Percentiles rank a stretch among this genome's conserved stretches.
Conservation (phyloP, 768 basidiomycete genomes). For the Gloeostereum incarnatum region DNA sequence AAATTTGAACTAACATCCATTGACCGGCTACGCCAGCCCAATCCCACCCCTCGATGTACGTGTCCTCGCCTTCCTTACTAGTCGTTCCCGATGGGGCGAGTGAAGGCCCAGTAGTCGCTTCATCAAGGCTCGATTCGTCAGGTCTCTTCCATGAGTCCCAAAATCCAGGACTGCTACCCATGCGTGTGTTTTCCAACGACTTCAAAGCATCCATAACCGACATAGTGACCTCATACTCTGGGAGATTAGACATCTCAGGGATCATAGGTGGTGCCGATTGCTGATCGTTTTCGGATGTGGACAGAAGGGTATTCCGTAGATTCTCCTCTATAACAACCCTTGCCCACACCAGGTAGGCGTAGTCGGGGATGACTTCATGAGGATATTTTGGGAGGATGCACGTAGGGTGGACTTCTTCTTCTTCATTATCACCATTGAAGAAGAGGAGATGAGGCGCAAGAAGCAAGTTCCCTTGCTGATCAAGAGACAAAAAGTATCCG, state of each 20-base stretch:
- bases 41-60: constrained; percentile 21
- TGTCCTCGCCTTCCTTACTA: neutral
- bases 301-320: constrained; percentile 20
- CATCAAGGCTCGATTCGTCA: neutral
- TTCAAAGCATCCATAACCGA: constrained; percentile 12
- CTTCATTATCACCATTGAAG: neutral
- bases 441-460: neutral
- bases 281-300: neutral
- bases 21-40: constrained; percentile 34
- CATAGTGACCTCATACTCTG: constrained; percentile 5
- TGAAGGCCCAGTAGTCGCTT: neutral
- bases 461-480: neutral
- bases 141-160: constrained; percentile 15
- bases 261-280: neutral
- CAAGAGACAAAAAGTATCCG: too few relatives aligned
- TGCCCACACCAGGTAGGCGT: constrained; percentile 28
- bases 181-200: constrained; percentile 14
- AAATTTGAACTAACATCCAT: constrained; percentile 25
- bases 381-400: constrained; percentile 8
- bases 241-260: too few relatives aligned
- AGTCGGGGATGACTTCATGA: constrained; percentile 25
- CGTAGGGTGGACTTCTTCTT: constrained; percentile 4
- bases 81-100: neutral
- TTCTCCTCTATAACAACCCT: constrained; percentile 33
- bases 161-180: constrained; percentile 21